A percentile compares a stretch with the other conserved stretches of the same genome.
phyloP scores from a whole-genome alignment of 257 asterid genomes.

The Nicotiana obtusifolia region DNA sequence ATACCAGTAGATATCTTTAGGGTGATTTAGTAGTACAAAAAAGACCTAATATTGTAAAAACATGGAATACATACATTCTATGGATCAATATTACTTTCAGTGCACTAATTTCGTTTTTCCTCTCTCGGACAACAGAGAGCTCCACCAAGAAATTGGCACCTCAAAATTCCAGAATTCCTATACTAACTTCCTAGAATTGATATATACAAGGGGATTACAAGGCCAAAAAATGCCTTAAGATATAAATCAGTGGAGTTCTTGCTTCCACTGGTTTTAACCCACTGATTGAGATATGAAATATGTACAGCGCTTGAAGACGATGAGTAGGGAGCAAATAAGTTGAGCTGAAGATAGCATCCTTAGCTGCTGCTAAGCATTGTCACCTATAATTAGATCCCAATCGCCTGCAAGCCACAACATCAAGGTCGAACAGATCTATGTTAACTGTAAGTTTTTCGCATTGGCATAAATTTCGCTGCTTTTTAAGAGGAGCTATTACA shows the following conservation, averaged over 20 bases:
- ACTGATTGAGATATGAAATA: not conserved
- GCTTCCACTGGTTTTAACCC: not conserved
- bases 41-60: too few relatives aligned
- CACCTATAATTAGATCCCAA: not conserved
- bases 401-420: not conserved
- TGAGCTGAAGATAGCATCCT: not conserved
- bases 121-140: not conserved
- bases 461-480: not conserved
- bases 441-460: not conserved
- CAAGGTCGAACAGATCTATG: not conserved
- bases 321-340: not conserved
- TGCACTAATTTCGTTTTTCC: not conserved
- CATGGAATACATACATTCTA: not conserved
- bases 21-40: too few relatives aligned
- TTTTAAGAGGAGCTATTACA: not conserved
- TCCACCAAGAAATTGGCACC: not conserved
- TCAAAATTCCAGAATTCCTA: not conserved
- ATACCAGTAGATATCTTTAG: too few relatives aligned
- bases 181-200: not conserved
- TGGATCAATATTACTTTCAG: not conserved
- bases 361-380: not conserved
- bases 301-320: not conserved
- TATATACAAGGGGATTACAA: not conserved
- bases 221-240: too few relatives aligned
- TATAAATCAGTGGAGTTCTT: not conserved